phyloP scores from a whole-genome alignment of 768 basidiomycete species.

The Tephrocybe rancida region DNA sequence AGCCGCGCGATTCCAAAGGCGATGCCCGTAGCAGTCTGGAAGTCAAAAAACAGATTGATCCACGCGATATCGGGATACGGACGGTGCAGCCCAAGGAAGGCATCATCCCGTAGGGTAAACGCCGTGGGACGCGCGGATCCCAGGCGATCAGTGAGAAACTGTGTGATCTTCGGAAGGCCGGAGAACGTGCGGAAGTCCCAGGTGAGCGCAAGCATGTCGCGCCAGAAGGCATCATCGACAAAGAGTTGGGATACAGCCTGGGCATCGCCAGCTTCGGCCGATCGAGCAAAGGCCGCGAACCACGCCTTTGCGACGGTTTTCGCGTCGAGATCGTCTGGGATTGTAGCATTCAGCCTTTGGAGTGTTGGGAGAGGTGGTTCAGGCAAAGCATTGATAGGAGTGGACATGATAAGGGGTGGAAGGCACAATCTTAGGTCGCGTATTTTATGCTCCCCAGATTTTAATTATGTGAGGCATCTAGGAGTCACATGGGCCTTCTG shows the following conservation, averaged over 20 bases:
- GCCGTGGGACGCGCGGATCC: conserved; percentile 22
- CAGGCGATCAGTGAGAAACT: conserved; percentile 23
- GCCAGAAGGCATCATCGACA: conserved; percentile 21
- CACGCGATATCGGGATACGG: conserved; percentile 57
- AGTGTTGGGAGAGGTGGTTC: conserved; percentile 28
- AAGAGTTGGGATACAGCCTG: conserved; percentile 19
- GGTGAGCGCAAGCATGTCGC: conserved; percentile 24
- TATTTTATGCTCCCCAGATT: no score
- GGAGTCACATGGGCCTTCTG: no score
- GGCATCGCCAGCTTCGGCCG: conserved; percentile 16
- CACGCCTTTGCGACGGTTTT: conserved; percentile 25
- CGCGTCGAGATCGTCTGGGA: conserved; percentile 22
- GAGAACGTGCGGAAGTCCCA: conserved; percentile 28
- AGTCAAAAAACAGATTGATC: conserved; percentile 58
- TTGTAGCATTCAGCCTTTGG: conserved; percentile 22
- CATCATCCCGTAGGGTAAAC: conserved; percentile 30
- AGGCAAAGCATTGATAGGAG: conserved; percentile 1
- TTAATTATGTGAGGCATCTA: no score
- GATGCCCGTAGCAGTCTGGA: conserved; percentile 51
- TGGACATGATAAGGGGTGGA: neutral
- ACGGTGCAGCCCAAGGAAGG: conserved; percentile 33
- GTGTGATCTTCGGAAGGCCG: conserved; percentile 13
- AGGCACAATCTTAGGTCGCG: neutral
- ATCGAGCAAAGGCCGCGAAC: conserved; percentile 24
- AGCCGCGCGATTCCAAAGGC: conserved; percentile 58